Base-by-base conservation (phyloP, 352 stramenopile species). In the Phytophthora boehmeriae region DNA sequence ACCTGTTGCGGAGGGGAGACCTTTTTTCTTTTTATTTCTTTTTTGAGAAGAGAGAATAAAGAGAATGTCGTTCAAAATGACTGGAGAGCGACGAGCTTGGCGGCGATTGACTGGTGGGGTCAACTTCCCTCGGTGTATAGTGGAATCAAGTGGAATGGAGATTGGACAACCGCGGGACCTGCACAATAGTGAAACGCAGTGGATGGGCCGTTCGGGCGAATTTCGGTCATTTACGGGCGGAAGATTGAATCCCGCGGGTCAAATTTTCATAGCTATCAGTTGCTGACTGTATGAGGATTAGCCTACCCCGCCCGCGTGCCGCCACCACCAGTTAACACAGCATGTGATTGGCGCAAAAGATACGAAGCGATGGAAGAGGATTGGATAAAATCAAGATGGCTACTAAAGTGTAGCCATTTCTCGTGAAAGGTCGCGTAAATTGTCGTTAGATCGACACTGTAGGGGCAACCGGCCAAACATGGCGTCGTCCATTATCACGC, bases 31-130 rank as follows among this genome's bases (percentile, higher is more conserved):
- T 90, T 88, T 88, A 78, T 88, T 88, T 78, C 75, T 88, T 90
- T 90, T 92, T 89, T 76, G 80, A 80, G 80, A 87, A 91, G 76
- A 89, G 80, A 90, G 76, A 90, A 90, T 85, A 87, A 87, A 84
- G 80, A 75, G 25, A 30, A 30, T 30, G 25, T 30, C 25, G 25
- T 30, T 91, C 78, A 91, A 80, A 90, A 88, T 91, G 84, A 66
- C 66, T 75, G 43, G 73, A 66, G 51, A 46, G 44, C 25, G 46
- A 44, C 16, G 54, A n/a, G 11, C 14, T 34, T 14, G 13, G 25
- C 3, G 17, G 5, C 28, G 42, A 16, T 8, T 11, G 8, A 10
- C 38, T 20, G 16, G 20, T 30, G 25, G 25, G 25, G 25, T 30
- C 25, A 30, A 30, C 25, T 30, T 30, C 25, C 3, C 25, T 30